phyloP scores from a whole-genome alignment of 2,329 filamentous ascomycete genomes.

The Cordyceps farinosa region DNA sequence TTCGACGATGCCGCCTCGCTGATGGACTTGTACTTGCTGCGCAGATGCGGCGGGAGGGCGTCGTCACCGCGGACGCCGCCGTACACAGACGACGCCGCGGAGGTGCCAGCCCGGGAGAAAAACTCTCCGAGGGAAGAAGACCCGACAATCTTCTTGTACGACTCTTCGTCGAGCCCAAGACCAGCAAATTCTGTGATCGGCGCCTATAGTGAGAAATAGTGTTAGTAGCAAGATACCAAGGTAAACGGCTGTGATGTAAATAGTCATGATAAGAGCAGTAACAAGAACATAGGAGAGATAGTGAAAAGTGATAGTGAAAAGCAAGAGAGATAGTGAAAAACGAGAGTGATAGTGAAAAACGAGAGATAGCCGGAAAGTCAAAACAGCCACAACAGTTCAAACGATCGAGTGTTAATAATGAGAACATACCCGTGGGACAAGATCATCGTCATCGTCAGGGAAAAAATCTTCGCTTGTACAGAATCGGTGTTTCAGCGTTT shows the following conservation, averaged over 20 bases:
- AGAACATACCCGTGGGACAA: background rate
- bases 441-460: background rate
- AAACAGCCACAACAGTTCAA: too few relatives aligned
- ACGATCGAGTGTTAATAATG: too few relatives aligned
- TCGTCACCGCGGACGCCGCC: too few relatives aligned
- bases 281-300: too few relatives aligned
- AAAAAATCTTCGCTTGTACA: background rate
- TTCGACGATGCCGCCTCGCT: background rate
- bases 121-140: background rate
- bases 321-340: too few relatives aligned
- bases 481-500: background rate
- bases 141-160: background rate
- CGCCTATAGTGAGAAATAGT: constrained; percentile 23
- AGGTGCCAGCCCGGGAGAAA: background rate
- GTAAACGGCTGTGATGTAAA: background rate
- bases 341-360: too few relatives aligned
- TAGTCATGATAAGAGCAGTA: too few relatives aligned
- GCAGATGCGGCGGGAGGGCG: background rate
- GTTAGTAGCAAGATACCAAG: constrained; percentile 17
- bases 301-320: background rate
- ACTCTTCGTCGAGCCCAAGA: constrained; percentile 23
- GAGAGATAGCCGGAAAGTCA: too few relatives aligned
- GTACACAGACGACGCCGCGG: background rate
- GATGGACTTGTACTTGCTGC: background rate
- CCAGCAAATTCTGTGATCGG: constrained; percentile 25